These are phyloP conservation scores for Talaromyces pinophilus DNA, from an alignment of 2,329 filamentous ascomycete species.

Conservation along the genomic window DNA sequence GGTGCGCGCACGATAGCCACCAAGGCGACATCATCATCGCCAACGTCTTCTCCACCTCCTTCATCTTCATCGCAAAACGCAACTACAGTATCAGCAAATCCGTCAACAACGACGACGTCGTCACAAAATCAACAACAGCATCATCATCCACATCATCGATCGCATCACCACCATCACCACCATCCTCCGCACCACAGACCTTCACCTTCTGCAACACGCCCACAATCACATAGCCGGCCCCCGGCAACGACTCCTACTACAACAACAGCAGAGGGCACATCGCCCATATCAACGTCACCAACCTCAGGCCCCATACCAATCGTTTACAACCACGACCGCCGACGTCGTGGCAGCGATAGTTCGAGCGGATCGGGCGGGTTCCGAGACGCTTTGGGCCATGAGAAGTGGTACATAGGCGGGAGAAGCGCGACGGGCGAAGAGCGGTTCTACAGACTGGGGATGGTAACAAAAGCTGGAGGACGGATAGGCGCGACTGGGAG, in stretches of 20 bases:
- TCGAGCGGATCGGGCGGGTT: conserved; percentile 52
- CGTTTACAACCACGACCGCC: conserved; percentile 42
- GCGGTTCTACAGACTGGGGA: conserved; percentile 50
- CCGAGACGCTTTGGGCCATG: conserved; percentile 48
- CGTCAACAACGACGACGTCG: conserved; percentile 20
- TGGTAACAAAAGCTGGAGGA: conserved; percentile 50
- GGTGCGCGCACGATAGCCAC: conserved; percentile 50
- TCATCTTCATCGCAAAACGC: neutral
- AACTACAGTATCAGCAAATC: conserved; percentile 22
- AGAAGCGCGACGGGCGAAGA: conserved; percentile 51
- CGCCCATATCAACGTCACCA: conserved; percentile 24
- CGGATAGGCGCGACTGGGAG: conserved; percentile 44
- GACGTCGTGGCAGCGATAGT: conserved; percentile 50
- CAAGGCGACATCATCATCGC: conserved; percentile 38
- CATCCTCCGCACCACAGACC: conserved; percentile 34
- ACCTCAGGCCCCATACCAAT: conserved; percentile 40
- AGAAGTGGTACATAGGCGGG: conserved; percentile 56
- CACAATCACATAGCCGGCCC: conserved; percentile 35
- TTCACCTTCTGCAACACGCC: conserved; percentile 24
- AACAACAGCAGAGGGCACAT: conserved; percentile 22
- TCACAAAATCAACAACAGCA: conserved; percentile 26
- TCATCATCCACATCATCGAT: conserved; percentile 23
- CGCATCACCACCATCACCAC: conserved; percentile 31
- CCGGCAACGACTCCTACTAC: conserved; percentile 1
- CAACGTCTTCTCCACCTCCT: conserved; percentile 30